Base-by-base conservation (phyloP, 78 protist species). In the Isochrysis galbana region DNA sequence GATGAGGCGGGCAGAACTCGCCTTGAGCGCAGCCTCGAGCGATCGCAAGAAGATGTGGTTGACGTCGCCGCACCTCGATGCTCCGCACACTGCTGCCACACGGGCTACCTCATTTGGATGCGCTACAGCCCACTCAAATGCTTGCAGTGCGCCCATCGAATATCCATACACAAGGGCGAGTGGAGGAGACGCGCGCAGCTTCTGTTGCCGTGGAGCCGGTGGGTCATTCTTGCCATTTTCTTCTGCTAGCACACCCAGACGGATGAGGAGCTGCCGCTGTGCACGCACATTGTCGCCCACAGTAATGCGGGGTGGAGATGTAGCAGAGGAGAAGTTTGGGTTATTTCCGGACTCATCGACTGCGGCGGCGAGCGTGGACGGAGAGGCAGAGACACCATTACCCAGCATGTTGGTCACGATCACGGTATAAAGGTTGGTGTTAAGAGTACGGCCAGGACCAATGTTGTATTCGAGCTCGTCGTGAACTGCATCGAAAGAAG, bases 101-200 rank as follows among this genome's bases (percentile, higher is more conserved):
- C n/a, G 5, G 29, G 26, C 2, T 17, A 5, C 36, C 10, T 19
- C 17, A 11, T 23, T 14, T 0, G 88, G 88, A 38, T 29, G 36
- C 47, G 48, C 47, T 34, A 80, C 88, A 36, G 55, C 54, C 69
- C 67, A 84, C 70, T 84, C 90, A 44, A 7, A 84, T n/a, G 90
- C 90, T 61, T 82, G 89, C 21, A 87, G 90, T 34, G 51, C 90
- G 77, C 90, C 90, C 90, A 87, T 87, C 7, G 90, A 87, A 47
- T 87, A 87, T 19, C 90, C 90, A 74, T 51, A 87, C 26, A 87
- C 36, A 38, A 87, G 72, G 29, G 22, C 36, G 47, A 87, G 90
- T 21, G 74, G 90, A 23, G n/a, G 1, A 23, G 45, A 21, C 1
- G 74, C 42, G 11, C 2, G 5, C 51, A 3, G 38, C 70, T 70